phyloP scores from a whole-genome alignment of 345 rosid genomes.

The Corchorus olitorius region DNA sequence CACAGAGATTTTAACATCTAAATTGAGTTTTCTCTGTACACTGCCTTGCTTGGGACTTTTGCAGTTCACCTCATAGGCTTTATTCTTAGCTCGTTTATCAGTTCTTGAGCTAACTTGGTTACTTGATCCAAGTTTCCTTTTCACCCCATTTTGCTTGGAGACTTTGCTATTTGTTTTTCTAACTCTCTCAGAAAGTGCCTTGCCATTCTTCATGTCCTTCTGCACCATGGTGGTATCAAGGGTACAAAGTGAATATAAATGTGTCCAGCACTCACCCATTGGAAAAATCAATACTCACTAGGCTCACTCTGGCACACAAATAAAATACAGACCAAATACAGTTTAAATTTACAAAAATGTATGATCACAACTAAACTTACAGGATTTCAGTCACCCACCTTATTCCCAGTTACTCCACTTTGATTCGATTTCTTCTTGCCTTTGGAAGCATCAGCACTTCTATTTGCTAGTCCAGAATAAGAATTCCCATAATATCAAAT shows the following conservation, averaged over 20 bases:
- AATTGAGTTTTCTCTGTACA: slow-evolving; percentile 10
- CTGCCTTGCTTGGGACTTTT: slow-evolving; percentile 26
- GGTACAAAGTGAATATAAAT: background rate
- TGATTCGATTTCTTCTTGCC: slow-evolving; percentile 20
- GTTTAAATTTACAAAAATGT: too few relatives aligned
- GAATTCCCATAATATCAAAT: background rate
- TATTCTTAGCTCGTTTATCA: background rate
- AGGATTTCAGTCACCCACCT: background rate
- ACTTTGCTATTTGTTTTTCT: background rate
- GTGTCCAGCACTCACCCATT: background rate
- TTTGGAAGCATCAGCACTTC: slow-evolving; percentile 26
- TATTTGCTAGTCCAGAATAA: slow-evolving; percentile 22
- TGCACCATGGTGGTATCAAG: background rate
- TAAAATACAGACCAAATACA: background rate
- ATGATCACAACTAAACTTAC: background rate
- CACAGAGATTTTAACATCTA: slow-evolving; percentile 17
- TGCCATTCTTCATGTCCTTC: background rate
- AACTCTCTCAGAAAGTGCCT: background rate
- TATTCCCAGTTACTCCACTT: background rate
- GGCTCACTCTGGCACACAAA: background rate
- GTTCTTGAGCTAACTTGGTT: background rate
- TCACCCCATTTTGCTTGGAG: background rate
- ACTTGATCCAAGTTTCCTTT: background rate
- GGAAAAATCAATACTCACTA: background rate
- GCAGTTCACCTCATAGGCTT: background rate